These are phyloP conservation scores for Solanum microdontum DNA, from an alignment of 257 asterid genomes.

Conservation along the genomic window DNA sequence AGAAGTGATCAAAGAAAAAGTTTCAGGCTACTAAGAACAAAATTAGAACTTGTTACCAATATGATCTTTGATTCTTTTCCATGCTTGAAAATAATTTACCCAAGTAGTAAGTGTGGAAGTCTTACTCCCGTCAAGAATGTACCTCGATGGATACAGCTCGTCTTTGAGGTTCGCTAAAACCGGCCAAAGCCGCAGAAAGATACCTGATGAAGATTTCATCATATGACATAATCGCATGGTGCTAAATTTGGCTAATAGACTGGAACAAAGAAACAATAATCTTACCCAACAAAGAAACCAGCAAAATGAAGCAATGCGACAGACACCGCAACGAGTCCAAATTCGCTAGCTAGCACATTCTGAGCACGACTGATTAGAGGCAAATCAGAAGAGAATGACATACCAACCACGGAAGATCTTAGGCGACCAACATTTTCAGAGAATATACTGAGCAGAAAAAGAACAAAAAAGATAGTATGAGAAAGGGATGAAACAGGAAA, in stretches of 20 bases:
- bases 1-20: not conserved
- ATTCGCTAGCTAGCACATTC: constrained; percentile 46
- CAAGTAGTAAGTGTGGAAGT: not conserved
- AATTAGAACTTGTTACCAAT: not conserved
- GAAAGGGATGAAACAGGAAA: not conserved
- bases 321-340: constrained; percentile 56
- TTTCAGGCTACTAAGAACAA: not conserved
- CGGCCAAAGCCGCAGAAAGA: constrained; percentile 56
- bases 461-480: not conserved
- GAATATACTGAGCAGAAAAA: constrained; percentile 44
- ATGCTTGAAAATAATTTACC: not conserved
- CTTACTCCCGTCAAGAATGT: not conserved
- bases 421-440: constrained; percentile 63
- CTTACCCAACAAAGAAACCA: constrained; percentile 90
- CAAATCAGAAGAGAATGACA: constrained; percentile 38
- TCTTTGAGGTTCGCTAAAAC: constrained; percentile 75
- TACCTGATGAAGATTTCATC: constrained; percentile 34
- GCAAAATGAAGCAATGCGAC: constrained; percentile 63
- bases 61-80: not conserved
- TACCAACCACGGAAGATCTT: constrained; percentile 43
- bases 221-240: not conserved
- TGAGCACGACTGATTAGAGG: constrained; percentile 27
- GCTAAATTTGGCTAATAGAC: not conserved
- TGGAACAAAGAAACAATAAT: not conserved
- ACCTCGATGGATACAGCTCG: constrained; percentile 92